phyloP scores from a whole-genome alignment of 2,329 filamentous ascomycete species.

The Cyphellophora attinorum region DNA sequence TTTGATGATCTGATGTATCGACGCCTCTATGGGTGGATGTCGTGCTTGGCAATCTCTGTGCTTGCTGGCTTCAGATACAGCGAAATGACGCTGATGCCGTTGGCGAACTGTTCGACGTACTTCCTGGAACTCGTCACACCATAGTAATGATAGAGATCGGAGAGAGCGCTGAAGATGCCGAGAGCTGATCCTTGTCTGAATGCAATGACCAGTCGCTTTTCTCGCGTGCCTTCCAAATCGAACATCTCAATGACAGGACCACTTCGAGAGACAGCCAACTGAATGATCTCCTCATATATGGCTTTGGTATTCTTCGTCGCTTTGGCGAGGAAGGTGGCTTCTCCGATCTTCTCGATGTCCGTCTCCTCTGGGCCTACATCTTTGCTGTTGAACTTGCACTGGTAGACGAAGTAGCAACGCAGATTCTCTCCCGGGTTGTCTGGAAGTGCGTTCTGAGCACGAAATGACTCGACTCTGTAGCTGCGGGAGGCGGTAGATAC shows the following conservation, averaged over 20 bases:
- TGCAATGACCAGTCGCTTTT: conserved; percentile 89
- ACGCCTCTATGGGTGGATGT: conserved; percentile 77
- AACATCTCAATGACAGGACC: conserved; percentile 97
- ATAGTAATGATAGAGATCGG: conserved; percentile 97
- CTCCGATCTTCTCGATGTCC: conserved; percentile 80
- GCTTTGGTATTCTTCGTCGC: conserved; percentile 91
- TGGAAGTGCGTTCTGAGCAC: conserved; percentile 73
- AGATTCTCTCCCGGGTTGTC: conserved; percentile 68
- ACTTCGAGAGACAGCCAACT: conserved; percentile 70
- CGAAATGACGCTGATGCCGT: conserved; percentile 94
- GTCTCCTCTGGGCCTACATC: conserved; percentile 70
- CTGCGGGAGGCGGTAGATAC: conserved; percentile 58
- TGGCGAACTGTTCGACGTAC: conserved; percentile 98
- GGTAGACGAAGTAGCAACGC: conserved; percentile 97
- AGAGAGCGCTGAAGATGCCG: conserved; percentile 89
- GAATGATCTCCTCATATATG: conserved; percentile 90
- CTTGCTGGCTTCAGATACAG: conserved; percentile 76
- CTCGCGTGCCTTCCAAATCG: conserved; percentile 79
- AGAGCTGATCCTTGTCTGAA: conserved; percentile 89
- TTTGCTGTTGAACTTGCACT: conserved; percentile 77
- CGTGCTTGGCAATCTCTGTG: conserved; percentile 43
- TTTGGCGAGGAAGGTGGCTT: conserved; percentile 90
- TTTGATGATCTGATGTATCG: conserved; percentile 98
- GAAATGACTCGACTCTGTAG: conserved; percentile 96
- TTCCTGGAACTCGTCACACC: conserved; percentile 92